Evolutionary conservation across 257 asterid species (phyloP).

Genomic region (Jacaranda copaia): DNA sequence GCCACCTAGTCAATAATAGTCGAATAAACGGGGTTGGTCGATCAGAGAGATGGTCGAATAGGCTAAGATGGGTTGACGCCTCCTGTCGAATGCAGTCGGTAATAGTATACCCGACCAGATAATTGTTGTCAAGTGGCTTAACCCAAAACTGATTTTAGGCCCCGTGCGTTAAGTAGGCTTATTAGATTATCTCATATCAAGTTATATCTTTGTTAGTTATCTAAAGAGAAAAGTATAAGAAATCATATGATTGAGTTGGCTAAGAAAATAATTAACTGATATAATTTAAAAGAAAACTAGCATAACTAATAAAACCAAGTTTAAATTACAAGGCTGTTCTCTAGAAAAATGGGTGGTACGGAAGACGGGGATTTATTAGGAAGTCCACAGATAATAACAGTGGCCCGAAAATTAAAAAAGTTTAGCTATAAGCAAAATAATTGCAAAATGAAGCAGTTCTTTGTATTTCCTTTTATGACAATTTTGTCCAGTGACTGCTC

Average conservation of each 20-base stretch:
- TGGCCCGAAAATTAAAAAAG: not conserved
- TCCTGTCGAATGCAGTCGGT: too few species aligned
- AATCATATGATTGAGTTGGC: too few species aligned
- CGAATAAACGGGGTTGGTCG: too few species aligned
- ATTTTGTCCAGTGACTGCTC: constrained; percentile 4
- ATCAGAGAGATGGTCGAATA: too few species aligned
- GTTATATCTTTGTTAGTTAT: not conserved
- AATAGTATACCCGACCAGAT: too few species aligned
- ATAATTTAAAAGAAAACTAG: not conserved
- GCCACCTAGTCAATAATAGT: too few species aligned
- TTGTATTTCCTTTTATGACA: not conserved
- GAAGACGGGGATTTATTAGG: not conserved
- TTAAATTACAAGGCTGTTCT: not conserved
- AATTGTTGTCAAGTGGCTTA: too few species aligned
- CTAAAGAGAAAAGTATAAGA: not conserved
- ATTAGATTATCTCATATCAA: too few species aligned
- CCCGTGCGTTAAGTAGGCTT: too few species aligned
- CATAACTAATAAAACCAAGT: not conserved
- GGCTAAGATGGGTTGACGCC: too few species aligned
- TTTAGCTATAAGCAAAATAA: constrained; percentile 16
- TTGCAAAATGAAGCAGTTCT: not conserved
- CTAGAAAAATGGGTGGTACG: not conserved
- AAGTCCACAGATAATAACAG: constrained; percentile 2
- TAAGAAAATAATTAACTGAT: not conserved
- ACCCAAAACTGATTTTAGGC: too few species aligned